phyloP scores from a whole-genome alignment of 2,329 filamentous ascomycete genomes.

The Malbranchea cinnamomea region DNA sequence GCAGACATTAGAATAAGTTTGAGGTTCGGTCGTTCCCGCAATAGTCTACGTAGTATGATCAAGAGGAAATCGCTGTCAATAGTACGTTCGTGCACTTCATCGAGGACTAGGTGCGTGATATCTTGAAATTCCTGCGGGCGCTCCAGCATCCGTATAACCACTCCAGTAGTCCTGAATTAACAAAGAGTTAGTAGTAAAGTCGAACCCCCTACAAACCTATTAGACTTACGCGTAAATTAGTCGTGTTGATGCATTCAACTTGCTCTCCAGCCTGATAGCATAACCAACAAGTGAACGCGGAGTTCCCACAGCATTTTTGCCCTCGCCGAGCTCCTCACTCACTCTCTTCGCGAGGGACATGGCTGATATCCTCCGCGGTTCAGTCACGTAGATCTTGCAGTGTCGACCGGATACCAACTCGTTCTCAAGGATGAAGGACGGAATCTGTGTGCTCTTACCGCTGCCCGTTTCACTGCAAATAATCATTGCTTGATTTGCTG shows the following conservation, averaged over 20 bases:
- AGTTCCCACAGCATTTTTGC: slow-evolving; percentile 66
- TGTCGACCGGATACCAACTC: slow-evolving; percentile 63
- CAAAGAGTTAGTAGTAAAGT: slow-evolving; percentile 8
- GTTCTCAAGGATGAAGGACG: slow-evolving; percentile 80
- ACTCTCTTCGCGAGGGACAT: slow-evolving; percentile 87
- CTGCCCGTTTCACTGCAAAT: slow-evolving; percentile 94
- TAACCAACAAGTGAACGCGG: slow-evolving; percentile 77
- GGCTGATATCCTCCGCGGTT: slow-evolving; percentile 88
- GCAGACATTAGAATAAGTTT: slow-evolving; percentile 97
- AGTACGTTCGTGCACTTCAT: slow-evolving; percentile 90
- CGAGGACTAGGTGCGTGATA: slow-evolving; percentile 86
- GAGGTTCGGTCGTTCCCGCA: slow-evolving; percentile 61
- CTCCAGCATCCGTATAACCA: slow-evolving; percentile 97
- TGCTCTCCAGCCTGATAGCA: slow-evolving; percentile 83
- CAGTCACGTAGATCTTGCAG: slow-evolving; percentile 91
- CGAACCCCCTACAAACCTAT: background rate
- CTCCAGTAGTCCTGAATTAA: slow-evolving; percentile 49
- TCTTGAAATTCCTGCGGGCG: slow-evolving; percentile 72
- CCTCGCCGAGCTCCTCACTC: slow-evolving; percentile 86
- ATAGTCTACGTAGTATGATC: slow-evolving; percentile 74
- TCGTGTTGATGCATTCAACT: slow-evolving; percentile 64
- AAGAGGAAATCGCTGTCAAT: slow-evolving; percentile 95
- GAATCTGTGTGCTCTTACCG: slow-evolving; percentile 96
- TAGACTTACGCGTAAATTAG: slow-evolving; percentile 66
- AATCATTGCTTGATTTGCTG: slow-evolving; percentile 72